These are phyloP conservation scores for Seiridium unicorne DNA, from an alignment of 2,329 filamentous ascomycete species.

Conservation along the genomic window DNA sequence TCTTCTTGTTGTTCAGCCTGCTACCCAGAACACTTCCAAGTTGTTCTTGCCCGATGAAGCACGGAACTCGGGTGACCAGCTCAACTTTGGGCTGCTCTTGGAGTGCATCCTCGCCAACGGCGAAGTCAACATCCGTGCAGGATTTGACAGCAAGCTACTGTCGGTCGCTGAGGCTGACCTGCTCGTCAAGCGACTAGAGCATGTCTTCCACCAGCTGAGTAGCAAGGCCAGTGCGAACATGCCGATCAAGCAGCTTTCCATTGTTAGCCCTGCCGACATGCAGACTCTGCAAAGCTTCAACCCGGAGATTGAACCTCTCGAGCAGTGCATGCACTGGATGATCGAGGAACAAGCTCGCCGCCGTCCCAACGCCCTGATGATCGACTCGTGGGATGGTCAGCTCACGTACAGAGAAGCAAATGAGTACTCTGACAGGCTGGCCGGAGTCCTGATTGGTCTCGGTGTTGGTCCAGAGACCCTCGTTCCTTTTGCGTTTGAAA, in stretches of 20 bases:
- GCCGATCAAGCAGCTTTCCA: not conserved
- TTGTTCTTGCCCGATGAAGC: not conserved
- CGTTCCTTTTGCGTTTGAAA: slow-evolving; percentile 33
- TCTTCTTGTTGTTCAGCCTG: slow-evolving; percentile 6
- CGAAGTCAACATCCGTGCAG: slow-evolving; percentile 6
- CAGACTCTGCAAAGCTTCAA: slow-evolving; percentile 29
- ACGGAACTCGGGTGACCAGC: not conserved
- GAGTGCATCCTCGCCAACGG: not conserved
- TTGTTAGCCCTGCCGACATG: slow-evolving; percentile 1
- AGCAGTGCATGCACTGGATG: slow-evolving; percentile 5
- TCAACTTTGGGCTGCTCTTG: not conserved
- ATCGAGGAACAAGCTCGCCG: slow-evolving; percentile 1
- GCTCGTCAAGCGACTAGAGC: not conserved
- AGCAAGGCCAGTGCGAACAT: not conserved
- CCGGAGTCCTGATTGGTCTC: slow-evolving; percentile 17
- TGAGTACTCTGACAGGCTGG: slow-evolving; percentile 18
- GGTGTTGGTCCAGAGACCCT: slow-evolving; percentile 27
- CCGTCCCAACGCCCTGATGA: not conserved
- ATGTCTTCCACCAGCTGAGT: not conserved
- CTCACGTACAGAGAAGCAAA: slow-evolving; percentile 28
- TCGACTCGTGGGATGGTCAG: slow-evolving; percentile 26
- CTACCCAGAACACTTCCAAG: not conserved
- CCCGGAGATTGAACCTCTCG: not conserved
- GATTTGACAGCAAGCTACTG: slow-evolving; percentile 2
- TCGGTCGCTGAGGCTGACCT: not conserved